Evolutionary conservation across 805 yeast genomes (phyloP), one percentile per base, ranked within the genome.

Genomic region (Komagataella populi): DNA sequence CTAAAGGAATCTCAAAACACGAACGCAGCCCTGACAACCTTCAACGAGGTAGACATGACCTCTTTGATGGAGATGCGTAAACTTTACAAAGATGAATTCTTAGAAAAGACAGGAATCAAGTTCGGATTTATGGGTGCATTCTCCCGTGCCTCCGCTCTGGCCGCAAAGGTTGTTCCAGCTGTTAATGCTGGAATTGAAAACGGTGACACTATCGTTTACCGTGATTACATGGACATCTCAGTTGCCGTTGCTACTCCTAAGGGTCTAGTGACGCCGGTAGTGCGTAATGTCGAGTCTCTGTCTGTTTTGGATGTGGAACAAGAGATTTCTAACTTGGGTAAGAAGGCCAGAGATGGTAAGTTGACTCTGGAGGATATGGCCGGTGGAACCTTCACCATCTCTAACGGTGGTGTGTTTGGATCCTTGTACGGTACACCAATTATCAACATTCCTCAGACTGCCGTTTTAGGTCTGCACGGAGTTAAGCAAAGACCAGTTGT

Each of bases 71-170:
- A 87, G 63, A 83, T 93, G 89, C 84, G 99, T 76, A 91, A 91
- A 71, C 74, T 86, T 59, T 93, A 93, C 78, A 93, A 93, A 76
- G 99, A 93, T 63, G 99, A 93, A 72, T 78, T 93, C 65, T 78
- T 93, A 64, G 91, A 90, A 75, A 85, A 84, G 70, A 86, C 89
- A 59, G 96, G 96, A 63, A 78, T 85, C 71, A 93, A 93, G 77
- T 80, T 93, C 61, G 99, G 99, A 55, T 93, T 93, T 80, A 93
- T 93, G 98, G 98, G 98, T 70, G 87, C 95, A 36, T 93, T 93
- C 76, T 82, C 97, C 55, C 87, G 86, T 76, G 99, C 99, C 52
- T 77, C 84, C 55, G 79, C 93, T 51, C 76, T 90, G 64, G 99
- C 99, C 55, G 84, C 90, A 72, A 87, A 88, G 74, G 96, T 89